phyloP scores from a whole-genome alignment of 768 basidiomycete species.

The Termitomyces sp. region DNA sequence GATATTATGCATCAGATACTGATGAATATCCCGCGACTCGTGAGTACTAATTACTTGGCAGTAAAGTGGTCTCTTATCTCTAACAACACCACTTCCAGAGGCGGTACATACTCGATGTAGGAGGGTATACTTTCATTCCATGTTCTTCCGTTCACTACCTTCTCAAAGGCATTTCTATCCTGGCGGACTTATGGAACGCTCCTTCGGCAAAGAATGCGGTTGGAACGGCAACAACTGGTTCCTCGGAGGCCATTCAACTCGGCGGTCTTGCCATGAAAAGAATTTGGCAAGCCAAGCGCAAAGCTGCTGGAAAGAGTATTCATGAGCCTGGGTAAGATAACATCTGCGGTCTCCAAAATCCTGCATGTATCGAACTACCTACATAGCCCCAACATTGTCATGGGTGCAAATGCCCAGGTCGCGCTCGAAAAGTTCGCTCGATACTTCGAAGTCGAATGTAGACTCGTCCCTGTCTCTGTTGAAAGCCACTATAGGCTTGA shows the following conservation, averaged over 20 bases:
- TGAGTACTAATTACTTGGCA: constrained; percentile 14
- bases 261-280: constrained; percentile 76
- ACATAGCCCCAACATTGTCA: constrained; percentile 53
- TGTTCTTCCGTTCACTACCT: neutral
- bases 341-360: neutral
- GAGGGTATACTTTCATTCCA: neutral
- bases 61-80: neutral
- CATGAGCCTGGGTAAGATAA: constrained; percentile 65
- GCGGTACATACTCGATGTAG: constrained; percentile 48
- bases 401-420: constrained; percentile 71
- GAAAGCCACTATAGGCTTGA: constrained; percentile 52
- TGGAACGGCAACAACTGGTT: constrained; percentile 69
- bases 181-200: constrained; percentile 66
- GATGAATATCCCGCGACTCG: constrained; percentile 67
- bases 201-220: constrained; percentile 56
- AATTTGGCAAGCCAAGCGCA: constrained; percentile 63
- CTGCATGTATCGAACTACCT: neutral
- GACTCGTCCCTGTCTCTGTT: constrained; percentile 44
- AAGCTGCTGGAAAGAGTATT: constrained; percentile 59
- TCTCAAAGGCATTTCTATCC: constrained; percentile 35
- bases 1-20: constrained; percentile 19
- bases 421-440: constrained; percentile 69
- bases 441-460: constrained; percentile 64
- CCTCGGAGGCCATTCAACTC: constrained; percentile 67
- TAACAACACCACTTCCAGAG: constrained; percentile 22